These are phyloP conservation scores for Apophysomyces ossiformis DNA, from an alignment of 371 early-diverging fungal genomes.

Conservation along the genomic window DNA sequence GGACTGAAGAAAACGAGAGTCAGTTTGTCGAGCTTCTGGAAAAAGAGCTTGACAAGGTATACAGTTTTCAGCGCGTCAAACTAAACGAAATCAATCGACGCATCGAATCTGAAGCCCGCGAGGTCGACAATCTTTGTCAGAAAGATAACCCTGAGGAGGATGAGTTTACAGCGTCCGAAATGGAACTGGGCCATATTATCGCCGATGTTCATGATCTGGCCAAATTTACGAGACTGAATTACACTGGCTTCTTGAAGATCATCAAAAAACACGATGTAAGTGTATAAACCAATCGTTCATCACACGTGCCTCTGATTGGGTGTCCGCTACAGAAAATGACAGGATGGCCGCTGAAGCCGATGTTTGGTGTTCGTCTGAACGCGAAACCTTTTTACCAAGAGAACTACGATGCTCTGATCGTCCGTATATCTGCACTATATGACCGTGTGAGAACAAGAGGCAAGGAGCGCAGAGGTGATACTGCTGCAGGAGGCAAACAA, in stretches of 20 bases:
- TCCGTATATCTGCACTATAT: slow-evolving; percentile 90
- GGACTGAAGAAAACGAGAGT: slow-evolving; percentile 82
- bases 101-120: slow-evolving; percentile 75
- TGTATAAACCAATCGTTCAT: slow-evolving; percentile 33
- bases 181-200: slow-evolving; percentile 84
- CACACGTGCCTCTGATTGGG: slow-evolving; percentile 25
- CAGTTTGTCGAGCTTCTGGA: slow-evolving; percentile 88
- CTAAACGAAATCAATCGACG: slow-evolving; percentile 86
- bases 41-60: slow-evolving; percentile 92
- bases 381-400: slow-evolving; percentile 91
- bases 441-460: slow-evolving; percentile 89
- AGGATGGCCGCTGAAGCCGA: slow-evolving; percentile 82
- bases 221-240: slow-evolving; percentile 95
- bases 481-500: slow-evolving; percentile 57
- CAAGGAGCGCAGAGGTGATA: slow-evolving; percentile 63
- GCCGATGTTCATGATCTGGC: slow-evolving; percentile 94
- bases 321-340: slow-evolving; percentile 76
- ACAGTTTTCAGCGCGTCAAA: slow-evolving; percentile 90
- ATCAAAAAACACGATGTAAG: slow-evolving; percentile 97
- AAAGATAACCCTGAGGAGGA: slow-evolving; percentile 70
- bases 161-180: slow-evolving; percentile 72
- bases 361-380: slow-evolving; percentile 89
- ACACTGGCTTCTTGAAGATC: slow-evolving; percentile 96
- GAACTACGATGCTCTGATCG: slow-evolving; percentile 88
- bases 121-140: slow-evolving; percentile 59